Conservation (phyloP, 306 rosid genomes). For the Astragalus glycyphyllos region DNA sequence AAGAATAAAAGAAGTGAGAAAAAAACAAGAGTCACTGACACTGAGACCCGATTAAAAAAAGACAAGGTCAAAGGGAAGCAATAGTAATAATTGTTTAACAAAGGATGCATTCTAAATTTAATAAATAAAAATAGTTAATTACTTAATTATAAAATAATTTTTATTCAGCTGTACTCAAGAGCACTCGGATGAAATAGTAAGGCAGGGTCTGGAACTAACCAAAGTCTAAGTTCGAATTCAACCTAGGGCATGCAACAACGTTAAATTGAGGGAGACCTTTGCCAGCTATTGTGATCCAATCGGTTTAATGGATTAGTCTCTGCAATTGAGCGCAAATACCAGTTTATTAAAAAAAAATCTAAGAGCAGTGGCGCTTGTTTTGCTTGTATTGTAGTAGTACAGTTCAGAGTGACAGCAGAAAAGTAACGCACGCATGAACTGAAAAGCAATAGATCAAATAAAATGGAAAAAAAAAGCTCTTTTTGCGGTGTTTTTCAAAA, state of each 20-base stretch:
- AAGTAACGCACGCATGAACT: constrained; percentile 39
- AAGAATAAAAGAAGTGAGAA: background rate
- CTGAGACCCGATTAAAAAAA: constrained; percentile 2
- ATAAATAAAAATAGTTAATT: no score
- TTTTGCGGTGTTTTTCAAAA: constrained; percentile 21
- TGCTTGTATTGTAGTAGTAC: constrained; percentile 1
- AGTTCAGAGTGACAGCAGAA: constrained; percentile 23
- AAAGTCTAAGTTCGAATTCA: no score
- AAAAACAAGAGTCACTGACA: constrained; percentile 28
- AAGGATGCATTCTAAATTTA: background rate
- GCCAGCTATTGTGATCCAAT: no score
- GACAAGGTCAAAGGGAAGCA: background rate
- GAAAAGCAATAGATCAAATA: constrained; percentile 29
- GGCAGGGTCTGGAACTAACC: no score
- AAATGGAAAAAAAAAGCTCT: constrained; percentile 4
- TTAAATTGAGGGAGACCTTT: no score
- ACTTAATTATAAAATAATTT: background rate
- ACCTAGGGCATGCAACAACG: no score
- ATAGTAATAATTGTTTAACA: constrained; percentile 20
- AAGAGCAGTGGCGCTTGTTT: background rate
- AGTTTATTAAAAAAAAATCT: no score
- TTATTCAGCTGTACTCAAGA: no score
- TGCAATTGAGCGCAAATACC: no score
- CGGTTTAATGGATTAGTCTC: no score
- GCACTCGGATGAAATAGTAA: no score